Evolutionary conservation across 805 yeast genomes (phyloP), one percentile per base, ranked within the genome.

Genomic region (Starmerella vitae): DNA sequence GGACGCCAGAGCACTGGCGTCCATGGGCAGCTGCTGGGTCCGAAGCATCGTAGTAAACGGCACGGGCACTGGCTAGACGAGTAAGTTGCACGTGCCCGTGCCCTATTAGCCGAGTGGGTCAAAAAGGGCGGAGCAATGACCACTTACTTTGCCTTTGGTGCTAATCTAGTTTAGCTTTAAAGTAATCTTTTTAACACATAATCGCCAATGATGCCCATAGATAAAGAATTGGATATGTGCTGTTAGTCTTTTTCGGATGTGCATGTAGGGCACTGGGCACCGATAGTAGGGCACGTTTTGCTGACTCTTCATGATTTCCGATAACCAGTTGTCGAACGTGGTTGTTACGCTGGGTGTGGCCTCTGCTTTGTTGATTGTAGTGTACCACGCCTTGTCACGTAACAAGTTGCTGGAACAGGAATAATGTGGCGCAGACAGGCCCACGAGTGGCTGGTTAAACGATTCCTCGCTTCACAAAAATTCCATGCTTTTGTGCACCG

Each of bases 231-330:
- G n/a, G n/a, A n/a, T n/a, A n/a, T n/a, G n/a, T n/a, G n/a, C n/a
- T n/a, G n/a, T n/a, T n/a, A n/a, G n/a, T n/a, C n/a, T n/a, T n/a
- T n/a, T n/a, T n/a, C n/a, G n/a, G n/a, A n/a, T n/a, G n/a, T n/a
- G n/a, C n/a, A n/a, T n/a, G n/a, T n/a, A n/a, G n/a, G n/a, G n/a
- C n/a, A n/a, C n/a, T n/a, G n/a, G n/a, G n/a, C n/a, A n/a, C n/a
- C n/a, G n/a, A n/a, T n/a, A n/a, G n/a, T n/a, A n/a, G n/a, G n/a
- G n/a, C n/a, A n/a, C n/a, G n/a, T n/a, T n/a, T n/a, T n/a, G n/a
- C n/a, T n/a, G n/a, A n/a, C n/a, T n/a, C n/a, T n/a, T 22, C 37
- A 86, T 86, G 95, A 85, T 86, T 53, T 67, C 82, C 13, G 96
- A 86, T 67, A 66, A 65, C 39, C 91, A 84, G 59, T 70, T 86